phyloP scores from a whole-genome alignment of 208 protist genomes.

The Blastocrithidia nonstop region DNA sequence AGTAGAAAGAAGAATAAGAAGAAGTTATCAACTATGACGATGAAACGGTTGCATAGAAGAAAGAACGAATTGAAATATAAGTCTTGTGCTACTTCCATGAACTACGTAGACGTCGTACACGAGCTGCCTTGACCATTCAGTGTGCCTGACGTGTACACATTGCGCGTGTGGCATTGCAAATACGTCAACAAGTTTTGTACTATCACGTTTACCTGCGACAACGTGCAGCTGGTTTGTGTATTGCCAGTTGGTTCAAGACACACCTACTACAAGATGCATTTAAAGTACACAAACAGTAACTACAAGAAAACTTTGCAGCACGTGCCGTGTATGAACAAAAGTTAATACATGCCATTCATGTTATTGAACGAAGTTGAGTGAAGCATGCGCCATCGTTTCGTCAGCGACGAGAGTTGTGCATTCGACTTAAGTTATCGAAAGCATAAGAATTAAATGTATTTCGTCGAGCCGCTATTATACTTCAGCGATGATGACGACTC shows the following conservation, averaged over 20 bases:
- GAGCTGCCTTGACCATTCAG: slow-evolving; percentile 33
- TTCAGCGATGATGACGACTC: too few species aligned
- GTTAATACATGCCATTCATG: too few species aligned
- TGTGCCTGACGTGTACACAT: slow-evolving; percentile 34
- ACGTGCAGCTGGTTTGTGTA: slow-evolving; percentile 41
- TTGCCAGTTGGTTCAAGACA: slow-evolving; percentile 23
- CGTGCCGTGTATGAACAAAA: too few species aligned
- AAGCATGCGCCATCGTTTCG: too few species aligned
- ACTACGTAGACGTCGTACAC: slow-evolving; percentile 17
- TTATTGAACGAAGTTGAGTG: too few species aligned
- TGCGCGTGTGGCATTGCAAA: slow-evolving; percentile 22
- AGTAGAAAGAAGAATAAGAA: slow-evolving; percentile 9
- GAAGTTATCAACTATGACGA: slow-evolving; percentile 23
- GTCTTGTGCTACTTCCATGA: slow-evolving; percentile 24
- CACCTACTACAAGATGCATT: slow-evolving; percentile 11
- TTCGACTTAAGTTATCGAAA: too few species aligned
- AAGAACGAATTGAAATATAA: slow-evolving; percentile 39
- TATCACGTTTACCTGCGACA: slow-evolving; percentile 31
- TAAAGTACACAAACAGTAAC: too few species aligned
- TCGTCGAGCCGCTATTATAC: too few species aligned
- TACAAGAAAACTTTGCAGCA: too few species aligned
- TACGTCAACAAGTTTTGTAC: slow-evolving; percentile 50
- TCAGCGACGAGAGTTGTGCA: too few species aligned
- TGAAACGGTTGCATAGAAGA: slow-evolving; percentile 43
- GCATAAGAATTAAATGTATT: too few species aligned